Conservation (phyloP, 805 yeast species). For the Candida bentonensis region DNA sequence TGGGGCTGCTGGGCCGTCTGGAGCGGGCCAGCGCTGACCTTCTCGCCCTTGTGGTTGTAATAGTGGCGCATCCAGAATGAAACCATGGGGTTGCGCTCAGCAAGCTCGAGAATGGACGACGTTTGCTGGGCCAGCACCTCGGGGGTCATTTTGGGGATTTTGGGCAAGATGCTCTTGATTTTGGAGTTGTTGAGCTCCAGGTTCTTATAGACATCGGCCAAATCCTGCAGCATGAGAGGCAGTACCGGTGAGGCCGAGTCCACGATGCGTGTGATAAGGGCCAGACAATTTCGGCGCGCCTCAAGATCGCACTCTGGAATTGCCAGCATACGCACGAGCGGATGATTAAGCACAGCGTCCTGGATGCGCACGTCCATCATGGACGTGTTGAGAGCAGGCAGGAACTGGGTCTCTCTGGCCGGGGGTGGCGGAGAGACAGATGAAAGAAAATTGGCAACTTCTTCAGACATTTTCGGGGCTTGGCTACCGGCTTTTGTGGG, state of each 20-base stretch:
- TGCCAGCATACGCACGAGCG: slow-evolving; percentile 14
- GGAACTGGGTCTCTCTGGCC: slow-evolving; percentile 3
- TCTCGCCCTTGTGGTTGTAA: slow-evolving; percentile 7
- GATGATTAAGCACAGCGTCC: slow-evolving; percentile 17
- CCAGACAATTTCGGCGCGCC: slow-evolving; percentile 14
- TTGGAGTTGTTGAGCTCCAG: background rate
- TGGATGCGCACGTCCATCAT: slow-evolving; percentile 17
- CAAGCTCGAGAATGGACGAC: slow-evolving; percentile 9
- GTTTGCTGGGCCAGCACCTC: slow-evolving; percentile 11
- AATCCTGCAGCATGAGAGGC: slow-evolving; percentile 14
- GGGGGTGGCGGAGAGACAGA: background rate
- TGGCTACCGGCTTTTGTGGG: too few species aligned
- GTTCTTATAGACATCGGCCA: slow-evolving; percentile 4
- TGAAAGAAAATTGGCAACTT: background rate
- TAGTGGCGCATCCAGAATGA: slow-evolving; percentile 15
- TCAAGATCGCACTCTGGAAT: slow-evolving; percentile 18
- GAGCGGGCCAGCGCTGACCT: background rate
- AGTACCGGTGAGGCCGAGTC: slow-evolving; percentile 15
- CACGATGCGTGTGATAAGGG: slow-evolving; percentile 10
- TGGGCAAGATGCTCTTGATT: background rate
- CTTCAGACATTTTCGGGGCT: background rate
- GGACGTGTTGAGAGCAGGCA: slow-evolving; percentile 16
- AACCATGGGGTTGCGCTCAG: slow-evolving; percentile 12
- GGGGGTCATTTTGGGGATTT: slow-evolving; percentile 4
- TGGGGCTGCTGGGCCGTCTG: background rate